Evolutionary conservation across 768 basidiomycete genomes (phyloP), one percentile per base, ranked within the genome.

Genomic region (Pisolithus microcarpus): DNA sequence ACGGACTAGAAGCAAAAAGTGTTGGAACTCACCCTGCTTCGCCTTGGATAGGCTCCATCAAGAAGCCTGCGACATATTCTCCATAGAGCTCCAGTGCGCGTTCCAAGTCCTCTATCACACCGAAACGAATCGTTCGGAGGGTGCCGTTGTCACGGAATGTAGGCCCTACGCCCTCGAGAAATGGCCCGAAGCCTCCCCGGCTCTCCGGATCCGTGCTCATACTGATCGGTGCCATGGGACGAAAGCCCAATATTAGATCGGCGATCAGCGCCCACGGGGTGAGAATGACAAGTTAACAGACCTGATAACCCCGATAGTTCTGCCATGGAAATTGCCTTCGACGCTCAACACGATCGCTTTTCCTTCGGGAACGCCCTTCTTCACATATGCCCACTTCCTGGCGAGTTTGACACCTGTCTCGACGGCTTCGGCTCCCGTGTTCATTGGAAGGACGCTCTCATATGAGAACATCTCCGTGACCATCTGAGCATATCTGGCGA

Each of bases 1-100:
- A 43, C 28, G 43, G 28, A 15, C 34, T 8, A 37, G 48, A 31
- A n/a, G 5, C 26, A n/a, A 34, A 15, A 21, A 9, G 11, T 16
- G 36, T 38, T 8, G 44, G 34, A 56, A 73, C 87, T 42, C 65
- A 91, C 90, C 92, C 94, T 16, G 95, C 95, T 70, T 97, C 95
- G n/a, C 95, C 95, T 66, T 99, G 96, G 55, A 99, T 98, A 5
- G 96, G 96, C 70, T 99, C 96, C 3, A 99, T 79, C 50, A 99
- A 76, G 75, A 99, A 93, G 1, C 90, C 95, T 6, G 94, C 96
- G 23, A 90, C 82, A 52, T 87, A 76, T 54, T 85, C 69, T 8
- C 95, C 93, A 64, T 93, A 76, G 36, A 84, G 64, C 53, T 89
- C 83, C 28, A 99, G 67, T 5, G 91, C 95, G 10, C 75, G 74